Evolutionary conservation across 1,284 basidiomycete genomes (phyloP).

Genomic region (Mycosarcoma mackinlayi): DNA sequence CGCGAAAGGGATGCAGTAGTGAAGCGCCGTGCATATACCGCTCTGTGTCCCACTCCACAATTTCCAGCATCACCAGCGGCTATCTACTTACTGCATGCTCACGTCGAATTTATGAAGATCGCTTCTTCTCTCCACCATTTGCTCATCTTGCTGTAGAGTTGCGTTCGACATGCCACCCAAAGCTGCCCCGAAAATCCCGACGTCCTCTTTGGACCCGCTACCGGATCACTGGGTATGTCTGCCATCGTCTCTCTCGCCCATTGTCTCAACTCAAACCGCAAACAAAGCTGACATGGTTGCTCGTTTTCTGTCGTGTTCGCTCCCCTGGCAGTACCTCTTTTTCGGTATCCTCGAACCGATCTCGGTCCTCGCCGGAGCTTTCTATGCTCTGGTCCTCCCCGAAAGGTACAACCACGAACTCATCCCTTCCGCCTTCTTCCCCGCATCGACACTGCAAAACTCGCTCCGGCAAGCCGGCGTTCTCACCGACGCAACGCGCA

Average conservation of each 20-base stretch:
- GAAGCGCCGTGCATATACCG: not conserved
- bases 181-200: not conserved
- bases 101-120: too few relatives aligned
- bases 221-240: constrained; percentile 45
- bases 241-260: not conserved
- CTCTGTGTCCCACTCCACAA: not conserved
- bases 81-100: too few relatives aligned
- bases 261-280: too few relatives aligned
- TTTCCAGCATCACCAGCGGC: not conserved
- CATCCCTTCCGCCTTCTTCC: constrained; percentile 43
- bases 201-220: constrained; percentile 15
- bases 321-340: constrained; percentile 61
- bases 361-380: constrained; percentile 46
- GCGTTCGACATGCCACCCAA: constrained; percentile 3
- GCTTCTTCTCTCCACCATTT: constrained; percentile 8
- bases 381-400: constrained; percentile 50
- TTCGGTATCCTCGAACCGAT: constrained; percentile 61
- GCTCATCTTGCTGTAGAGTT: not conserved
- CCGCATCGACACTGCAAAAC: constrained; percentile 19
- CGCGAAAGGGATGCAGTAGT: too few relatives aligned
- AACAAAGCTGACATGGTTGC: too few relatives aligned
- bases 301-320: not conserved
- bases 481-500: constrained; percentile 27
- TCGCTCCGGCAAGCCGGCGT: constrained; percentile 25
- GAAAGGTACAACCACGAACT: constrained; percentile 56